Conservation (phyloP, 371 early-diverging fungal genomes). For the Synchytrium microbalum region DNA sequence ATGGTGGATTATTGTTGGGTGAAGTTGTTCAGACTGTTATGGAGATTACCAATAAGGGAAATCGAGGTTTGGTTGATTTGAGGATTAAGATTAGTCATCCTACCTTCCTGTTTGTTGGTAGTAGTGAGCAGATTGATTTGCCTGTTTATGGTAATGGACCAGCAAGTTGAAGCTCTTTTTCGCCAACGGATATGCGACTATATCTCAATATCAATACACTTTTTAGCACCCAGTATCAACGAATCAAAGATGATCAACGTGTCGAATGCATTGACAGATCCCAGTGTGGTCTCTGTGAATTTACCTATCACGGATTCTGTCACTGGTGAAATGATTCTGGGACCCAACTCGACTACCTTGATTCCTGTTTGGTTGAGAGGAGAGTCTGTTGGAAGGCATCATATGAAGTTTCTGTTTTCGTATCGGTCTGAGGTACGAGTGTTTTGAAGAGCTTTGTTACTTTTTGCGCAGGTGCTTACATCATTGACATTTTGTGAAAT, state of each 20-base stretch:
- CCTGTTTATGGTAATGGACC: constrained; percentile 11
- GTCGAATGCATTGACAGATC: constrained; percentile 14
- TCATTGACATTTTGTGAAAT: not conserved
- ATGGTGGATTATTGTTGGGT: constrained; percentile 72
- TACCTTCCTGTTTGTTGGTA: constrained; percentile 69
- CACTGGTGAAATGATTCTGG: constrained; percentile 39
- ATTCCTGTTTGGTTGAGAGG: constrained; percentile 87
- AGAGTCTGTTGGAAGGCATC: constrained; percentile 81
- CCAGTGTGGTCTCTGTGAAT: constrained; percentile 19
- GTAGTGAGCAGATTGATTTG: constrained; percentile 13
- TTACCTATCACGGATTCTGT: constrained; percentile 19
- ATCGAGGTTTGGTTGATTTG: constrained; percentile 60
- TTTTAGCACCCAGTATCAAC: not conserved
- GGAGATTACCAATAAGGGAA: constrained; percentile 76
- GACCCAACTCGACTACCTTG: constrained; percentile 58
- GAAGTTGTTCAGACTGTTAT: constrained; percentile 66
- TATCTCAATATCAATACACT: not conserved
- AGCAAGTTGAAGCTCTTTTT: no score
- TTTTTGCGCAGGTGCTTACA: not conserved
- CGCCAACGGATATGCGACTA: not conserved
- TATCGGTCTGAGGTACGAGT: constrained; percentile 54
- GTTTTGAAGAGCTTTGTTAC: not conserved
- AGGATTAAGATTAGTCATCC: constrained; percentile 77
- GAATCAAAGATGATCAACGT: not conserved
- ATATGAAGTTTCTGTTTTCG: constrained; percentile 56